Evolutionary conservation across 495 filamentous ascomycete species (phyloP).

Genomic region (Ascodesmis nigricans): DNA sequence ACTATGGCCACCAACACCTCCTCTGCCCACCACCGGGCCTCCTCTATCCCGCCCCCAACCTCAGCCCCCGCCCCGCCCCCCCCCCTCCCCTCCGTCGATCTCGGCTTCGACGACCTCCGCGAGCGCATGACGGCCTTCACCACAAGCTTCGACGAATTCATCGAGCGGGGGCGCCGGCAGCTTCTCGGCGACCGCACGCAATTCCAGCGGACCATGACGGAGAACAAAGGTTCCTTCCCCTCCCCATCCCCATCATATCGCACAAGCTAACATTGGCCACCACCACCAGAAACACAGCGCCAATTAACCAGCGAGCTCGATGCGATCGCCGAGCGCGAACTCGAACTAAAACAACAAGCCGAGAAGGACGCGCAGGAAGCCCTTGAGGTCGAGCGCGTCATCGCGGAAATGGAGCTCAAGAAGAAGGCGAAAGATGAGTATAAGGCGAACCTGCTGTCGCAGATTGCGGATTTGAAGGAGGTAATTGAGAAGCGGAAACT

Average conservation of each 20-base stretch:
- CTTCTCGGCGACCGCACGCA: constrained; percentile 84
- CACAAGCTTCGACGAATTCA: constrained; percentile 75
- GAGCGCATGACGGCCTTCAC: constrained; percentile 90
- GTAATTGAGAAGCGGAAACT: constrained; percentile 39
- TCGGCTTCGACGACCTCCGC: constrained; percentile 88
- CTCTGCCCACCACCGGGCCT: too few relatives aligned
- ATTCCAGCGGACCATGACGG: constrained; percentile 72
- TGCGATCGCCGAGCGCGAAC: constrained; percentile 11
- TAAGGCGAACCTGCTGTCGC: constrained; percentile 49
- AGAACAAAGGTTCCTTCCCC: constrained; percentile 51
- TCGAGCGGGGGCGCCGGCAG: constrained; percentile 68
- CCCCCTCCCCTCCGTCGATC: constrained; percentile 71
- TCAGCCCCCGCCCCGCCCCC: too few relatives aligned
- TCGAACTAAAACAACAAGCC: constrained; percentile 12
- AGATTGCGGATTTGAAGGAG: constrained; percentile 59
- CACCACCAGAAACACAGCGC: neutral
- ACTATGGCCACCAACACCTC: too few relatives aligned
- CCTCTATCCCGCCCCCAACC: too few relatives aligned
- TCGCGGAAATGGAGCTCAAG: constrained; percentile 48
- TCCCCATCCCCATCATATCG: too few relatives aligned
- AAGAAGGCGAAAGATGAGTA: constrained; percentile 51
- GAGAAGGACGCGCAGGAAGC: constrained; percentile 73
- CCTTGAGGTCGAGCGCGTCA: constrained; percentile 63
- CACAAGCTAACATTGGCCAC: constrained; percentile 4
- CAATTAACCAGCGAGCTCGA: neutral